A percentile compares a stretch with the other conserved stretches of the same genome.
These are phyloP conservation scores for Exophiala calicioides DNA, from an alignment of 2,329 filamentous ascomycete species.

Conservation along the genomic window DNA sequence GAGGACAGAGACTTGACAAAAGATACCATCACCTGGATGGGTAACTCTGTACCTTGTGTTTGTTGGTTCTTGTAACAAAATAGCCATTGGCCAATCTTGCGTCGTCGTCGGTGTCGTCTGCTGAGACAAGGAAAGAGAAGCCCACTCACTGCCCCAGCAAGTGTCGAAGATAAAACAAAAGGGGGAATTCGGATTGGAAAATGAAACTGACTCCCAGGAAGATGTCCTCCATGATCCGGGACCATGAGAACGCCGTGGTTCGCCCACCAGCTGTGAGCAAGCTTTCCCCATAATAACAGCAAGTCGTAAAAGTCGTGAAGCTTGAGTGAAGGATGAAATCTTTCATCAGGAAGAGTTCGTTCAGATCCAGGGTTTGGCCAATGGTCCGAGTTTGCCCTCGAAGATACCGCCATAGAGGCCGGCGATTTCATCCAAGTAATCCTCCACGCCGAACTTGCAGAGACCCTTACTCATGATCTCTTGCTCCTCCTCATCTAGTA, in stretches of 20 bases:
- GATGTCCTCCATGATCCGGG: too few relatives aligned
- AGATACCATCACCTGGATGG: too few relatives aligned
- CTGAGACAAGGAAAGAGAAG: too few relatives aligned
- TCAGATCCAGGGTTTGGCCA: slow-evolving; percentile 45
- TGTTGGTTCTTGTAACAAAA: not conserved
- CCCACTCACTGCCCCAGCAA: too few relatives aligned
- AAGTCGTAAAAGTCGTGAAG: slow-evolving; percentile 23
- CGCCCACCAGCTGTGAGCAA: slow-evolving; percentile 14
- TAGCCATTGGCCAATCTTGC: not conserved
- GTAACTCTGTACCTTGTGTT: not conserved
- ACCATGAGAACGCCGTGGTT: slow-evolving; percentile 6
- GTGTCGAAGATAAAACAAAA: too few relatives aligned
- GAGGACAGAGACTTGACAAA: too few relatives aligned
- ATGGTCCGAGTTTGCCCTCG: slow-evolving; percentile 43
- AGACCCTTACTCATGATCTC: slow-evolving; percentile 70
- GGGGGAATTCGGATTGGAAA: not conserved
- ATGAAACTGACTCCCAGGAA: not conserved
- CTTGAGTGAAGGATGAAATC: slow-evolving; percentile 1
- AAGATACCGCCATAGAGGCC: slow-evolving; percentile 66
- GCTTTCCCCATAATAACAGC: slow-evolving; percentile 5
- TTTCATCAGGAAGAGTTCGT: slow-evolving; percentile 8
- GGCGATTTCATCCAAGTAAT: slow-evolving; percentile 81
- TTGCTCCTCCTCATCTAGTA: slow-evolving; percentile 70
- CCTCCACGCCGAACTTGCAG: slow-evolving; percentile 71
- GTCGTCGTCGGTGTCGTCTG: not conserved